These are phyloP conservation scores for Ophiostoma novo-ulmi DNA, from an alignment of 2,329 filamentous ascomycete species.

Conservation along the genomic window DNA sequence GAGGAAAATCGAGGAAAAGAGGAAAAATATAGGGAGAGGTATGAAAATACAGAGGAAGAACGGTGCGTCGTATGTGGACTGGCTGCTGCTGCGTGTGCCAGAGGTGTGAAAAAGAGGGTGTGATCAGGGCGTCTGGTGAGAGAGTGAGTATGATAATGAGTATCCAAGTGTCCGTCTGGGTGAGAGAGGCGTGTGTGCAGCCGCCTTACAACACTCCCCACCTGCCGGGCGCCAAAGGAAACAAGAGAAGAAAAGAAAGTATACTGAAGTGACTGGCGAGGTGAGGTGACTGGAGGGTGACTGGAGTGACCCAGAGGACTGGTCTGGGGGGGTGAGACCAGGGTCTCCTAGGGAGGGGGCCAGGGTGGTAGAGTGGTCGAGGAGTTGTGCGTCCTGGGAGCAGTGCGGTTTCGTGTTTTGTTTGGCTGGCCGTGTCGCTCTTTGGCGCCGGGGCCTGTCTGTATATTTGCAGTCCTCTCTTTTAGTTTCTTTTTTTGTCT, in stretches of 20 bases:
- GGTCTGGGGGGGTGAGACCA: slow-evolving; percentile 16
- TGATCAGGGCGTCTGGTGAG: slow-evolving; percentile 12
- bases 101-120: slow-evolving; percentile 8
- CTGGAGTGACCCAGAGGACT: slow-evolving; percentile 8
- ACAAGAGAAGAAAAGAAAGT: not conserved
- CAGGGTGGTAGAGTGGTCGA: not conserved
- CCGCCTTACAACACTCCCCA: slow-evolving; percentile 19
- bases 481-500: not conserved
- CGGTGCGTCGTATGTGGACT: slow-evolving; percentile 3
- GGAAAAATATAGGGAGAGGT: not conserved
- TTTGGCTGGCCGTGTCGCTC: slow-evolving; percentile 22
- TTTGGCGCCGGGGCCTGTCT: slow-evolving; percentile 19
- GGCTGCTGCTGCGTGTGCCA: not conserved
- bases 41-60: not conserved
- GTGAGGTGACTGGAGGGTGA: not conserved
- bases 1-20: not conserved
- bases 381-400: slow-evolving; percentile 13
- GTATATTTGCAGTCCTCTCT: not conserved
- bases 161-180: no score
- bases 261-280: not conserved
- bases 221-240: slow-evolving; percentile 12
- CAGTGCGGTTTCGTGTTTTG: slow-evolving; percentile 16
- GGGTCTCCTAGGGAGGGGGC: not conserved
- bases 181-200: slow-evolving; percentile 9
- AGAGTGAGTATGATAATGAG: not conserved